Base-by-base conservation (phyloP, 306 rosid genomes). In the Gleditsia sinensis region DNA sequence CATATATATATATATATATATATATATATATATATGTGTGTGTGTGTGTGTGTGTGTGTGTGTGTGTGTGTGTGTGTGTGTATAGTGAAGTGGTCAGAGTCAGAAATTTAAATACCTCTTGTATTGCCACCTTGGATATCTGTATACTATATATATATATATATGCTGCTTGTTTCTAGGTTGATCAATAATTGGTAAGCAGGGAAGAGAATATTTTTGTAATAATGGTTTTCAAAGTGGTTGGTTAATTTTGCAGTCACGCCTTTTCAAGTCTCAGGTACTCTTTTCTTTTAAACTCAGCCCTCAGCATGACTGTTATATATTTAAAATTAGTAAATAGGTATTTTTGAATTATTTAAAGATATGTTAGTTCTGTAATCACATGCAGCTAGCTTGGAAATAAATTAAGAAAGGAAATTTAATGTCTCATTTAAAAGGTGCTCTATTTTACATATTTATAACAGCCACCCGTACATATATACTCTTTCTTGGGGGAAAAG, bases 391-490 rank as follows among this genome's bases (percentile, higher is more conserved):
- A 33, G 66, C 43, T 65, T 21, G 76, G 53, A 53, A 33, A 56
- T 74, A 33, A 77, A 80, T 19, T 49, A 43, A 19, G 48, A 48
- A 75, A 56, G 70, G 54, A 60, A 62, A 48, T 63, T 66, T 45
- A 14, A 34, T 59, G 81, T 67, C 78, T 67, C 58, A 71, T 73
- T 53, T 19, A 50, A 75, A 77, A 76, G 84, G 80, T 77, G 82
- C 81, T 76, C 83, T 77, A 74, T 76, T 86, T 82, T 82, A 51
- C 69, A 72, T 74, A 64, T 71, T 67, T 78, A 75, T 40, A 65
- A 75, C 55, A 78, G 61, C 74, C 56, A 65, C 61, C 71, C 13
- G 75, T 68, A 56, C 74, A 66, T 68, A 56, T 71, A 66, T 71
- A 51, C 51, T 66, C 70, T 55, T 83, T 81, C 49, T 32, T 73